These are phyloP conservation scores for Naganishia onofrii DNA, from an alignment of 768 basidiomycete species.

Conservation along the genomic window DNA sequence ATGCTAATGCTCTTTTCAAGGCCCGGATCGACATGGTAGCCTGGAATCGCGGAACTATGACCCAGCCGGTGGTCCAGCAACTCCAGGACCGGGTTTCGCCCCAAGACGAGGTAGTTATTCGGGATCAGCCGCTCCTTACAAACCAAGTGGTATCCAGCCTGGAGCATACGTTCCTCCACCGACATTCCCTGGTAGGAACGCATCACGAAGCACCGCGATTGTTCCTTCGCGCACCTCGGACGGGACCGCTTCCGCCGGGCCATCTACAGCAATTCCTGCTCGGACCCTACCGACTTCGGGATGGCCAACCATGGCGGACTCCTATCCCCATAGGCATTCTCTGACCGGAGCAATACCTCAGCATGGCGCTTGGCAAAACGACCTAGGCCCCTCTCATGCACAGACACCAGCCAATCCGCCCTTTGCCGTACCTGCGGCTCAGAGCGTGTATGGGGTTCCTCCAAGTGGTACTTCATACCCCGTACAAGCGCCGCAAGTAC, in stretches of 20 bases:
- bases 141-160: not conserved
- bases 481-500: not conserved
- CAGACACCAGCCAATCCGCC: not conserved
- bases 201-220: not conserved
- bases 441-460: slow-evolving; percentile 2
- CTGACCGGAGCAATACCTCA: slow-evolving; percentile 27
- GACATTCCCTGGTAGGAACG: slow-evolving; percentile 3
- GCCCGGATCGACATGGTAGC: slow-evolving; percentile 17
- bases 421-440: not conserved
- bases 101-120: slow-evolving; percentile 14
- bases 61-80: not conserved
- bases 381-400: not conserved
- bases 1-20: not conserved
- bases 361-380: slow-evolving; percentile 16
- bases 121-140: not conserved
- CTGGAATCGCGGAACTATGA: slow-evolving; percentile 5
- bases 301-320: not conserved
- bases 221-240: not conserved
- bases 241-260: not conserved
- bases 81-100: not conserved
- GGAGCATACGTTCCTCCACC: slow-evolving; percentile 14
- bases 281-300: not conserved
- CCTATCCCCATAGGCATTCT: slow-evolving; percentile 18
- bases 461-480: slow-evolving; percentile 3
- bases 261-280: slow-evolving; percentile 4